Percentiles rank a stretch among this genome's conserved stretches.
Conservation (phyloP, 2,329 filamentous ascomycete genomes). For the Colletotrichum sp. region DNA sequence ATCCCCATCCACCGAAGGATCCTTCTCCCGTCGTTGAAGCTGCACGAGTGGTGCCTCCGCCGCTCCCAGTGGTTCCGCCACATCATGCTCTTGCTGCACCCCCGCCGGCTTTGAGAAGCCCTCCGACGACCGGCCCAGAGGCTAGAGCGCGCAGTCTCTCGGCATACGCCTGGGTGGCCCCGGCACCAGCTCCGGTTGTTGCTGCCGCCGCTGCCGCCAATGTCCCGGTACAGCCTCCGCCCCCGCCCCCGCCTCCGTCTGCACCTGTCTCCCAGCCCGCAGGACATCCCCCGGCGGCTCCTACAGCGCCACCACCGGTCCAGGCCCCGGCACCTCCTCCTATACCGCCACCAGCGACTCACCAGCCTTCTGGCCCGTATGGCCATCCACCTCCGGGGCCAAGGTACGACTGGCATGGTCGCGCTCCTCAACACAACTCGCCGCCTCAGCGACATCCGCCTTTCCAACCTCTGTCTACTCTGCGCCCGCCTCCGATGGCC, state of each 20-base stretch:
- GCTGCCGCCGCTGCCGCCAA: conserved; percentile 25
- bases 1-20: conserved; percentile 29
- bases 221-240: conserved; percentile 14
- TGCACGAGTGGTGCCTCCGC: conserved; percentile 2
- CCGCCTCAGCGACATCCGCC: conserved; percentile 46
- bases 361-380: conserved; percentile 40
- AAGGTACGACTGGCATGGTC: conserved; percentile 50
- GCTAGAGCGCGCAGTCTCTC: conserved; percentile 21
- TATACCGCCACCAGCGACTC: conserved; percentile 38
- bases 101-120: conserved; percentile 16
- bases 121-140: conserved; percentile 16
- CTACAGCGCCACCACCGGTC: conserved; percentile 13
- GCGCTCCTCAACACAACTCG: conserved; percentile 54
- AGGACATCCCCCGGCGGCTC: conserved; percentile 21
- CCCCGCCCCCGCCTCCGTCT: conserved; percentile 16
- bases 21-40: conserved; percentile 6
- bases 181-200: conserved; percentile 7
- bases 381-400: conserved; percentile 20
- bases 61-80: conserved; percentile 29
- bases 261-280: conserved; percentile 14
- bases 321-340: conserved; percentile 31
- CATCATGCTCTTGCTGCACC: conserved; percentile 28
- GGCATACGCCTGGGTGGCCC: conserved; percentile 18
- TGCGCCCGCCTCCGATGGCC: conserved; percentile 54
- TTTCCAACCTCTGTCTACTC: conserved; percentile 43